phyloP scores from a whole-genome alignment of 208 protist genomes.

The Leishmania tarentolae region DNA sequence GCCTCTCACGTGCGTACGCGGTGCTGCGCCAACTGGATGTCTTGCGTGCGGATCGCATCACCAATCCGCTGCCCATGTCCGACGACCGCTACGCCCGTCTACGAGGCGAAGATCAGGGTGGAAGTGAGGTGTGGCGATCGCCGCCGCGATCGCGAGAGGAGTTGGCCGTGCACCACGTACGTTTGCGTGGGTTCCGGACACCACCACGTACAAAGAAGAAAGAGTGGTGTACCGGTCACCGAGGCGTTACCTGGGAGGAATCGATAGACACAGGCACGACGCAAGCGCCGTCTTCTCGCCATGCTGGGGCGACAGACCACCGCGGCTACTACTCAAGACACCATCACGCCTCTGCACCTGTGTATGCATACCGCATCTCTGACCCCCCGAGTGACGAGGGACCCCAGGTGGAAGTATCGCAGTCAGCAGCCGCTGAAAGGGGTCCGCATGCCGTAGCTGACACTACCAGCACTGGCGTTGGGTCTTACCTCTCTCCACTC shows the following conservation, averaged over 20 bases:
- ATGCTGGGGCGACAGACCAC: neutral
- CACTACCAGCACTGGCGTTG: neutral
- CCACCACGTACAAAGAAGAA: neutral
- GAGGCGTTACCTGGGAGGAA: neutral
- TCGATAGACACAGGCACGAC: neutral
- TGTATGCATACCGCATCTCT: neutral
- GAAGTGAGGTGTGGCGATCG: neutral
- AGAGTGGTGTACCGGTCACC: neutral
- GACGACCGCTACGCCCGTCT: neutral
- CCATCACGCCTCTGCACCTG: neutral
- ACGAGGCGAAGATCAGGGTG: neutral
- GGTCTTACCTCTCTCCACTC: neutral
- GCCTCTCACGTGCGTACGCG: constrained; percentile 69
- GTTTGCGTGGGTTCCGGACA: neutral
- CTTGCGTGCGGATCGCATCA: constrained; percentile 51
- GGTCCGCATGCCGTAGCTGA: neutral
- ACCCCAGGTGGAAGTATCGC: neutral
- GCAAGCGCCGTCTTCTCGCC: neutral
- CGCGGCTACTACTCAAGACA: neutral
- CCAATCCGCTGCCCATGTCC: constrained; percentile 30
- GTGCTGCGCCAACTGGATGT: constrained; percentile 65
- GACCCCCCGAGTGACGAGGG: neutral
- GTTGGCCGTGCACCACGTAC: neutral
- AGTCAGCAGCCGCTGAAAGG: neutral
- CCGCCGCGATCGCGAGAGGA: neutral